phyloP scores from a whole-genome alignment of 1,284 basidiomycete genomes.

The Takashimella koratensis region DNA sequence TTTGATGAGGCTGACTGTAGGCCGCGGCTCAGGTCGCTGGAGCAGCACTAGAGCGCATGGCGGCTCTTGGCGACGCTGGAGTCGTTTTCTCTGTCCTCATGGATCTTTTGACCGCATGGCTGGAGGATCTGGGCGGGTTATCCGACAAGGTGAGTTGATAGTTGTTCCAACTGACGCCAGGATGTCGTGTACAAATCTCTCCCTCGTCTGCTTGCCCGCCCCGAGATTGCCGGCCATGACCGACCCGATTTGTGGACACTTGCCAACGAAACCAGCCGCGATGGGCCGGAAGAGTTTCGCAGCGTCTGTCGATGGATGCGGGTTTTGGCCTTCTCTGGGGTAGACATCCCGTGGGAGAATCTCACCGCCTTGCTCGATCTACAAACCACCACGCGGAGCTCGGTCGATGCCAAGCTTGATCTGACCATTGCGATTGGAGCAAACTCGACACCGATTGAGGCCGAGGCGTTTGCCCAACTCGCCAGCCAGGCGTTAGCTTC shows the following conservation, averaged over 20 bases:
- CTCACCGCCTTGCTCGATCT: constrained; percentile 22
- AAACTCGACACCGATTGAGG: constrained; percentile 24
- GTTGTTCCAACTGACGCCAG: constrained; percentile 9
- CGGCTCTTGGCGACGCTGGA: constrained; percentile 24
- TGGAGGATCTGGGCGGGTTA: constrained; percentile 50
- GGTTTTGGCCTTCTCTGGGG: constrained; percentile 62
- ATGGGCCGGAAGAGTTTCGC: constrained; percentile 53
- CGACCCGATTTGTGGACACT: constrained; percentile 58
- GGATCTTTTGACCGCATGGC: constrained; percentile 62
- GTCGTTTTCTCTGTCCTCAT: constrained; percentile 62
- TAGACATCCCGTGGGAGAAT: constrained; percentile 57
- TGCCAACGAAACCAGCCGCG: constrained; percentile 53
- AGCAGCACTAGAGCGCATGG: constrained; percentile 30
- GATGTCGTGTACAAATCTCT: constrained; percentile 52
- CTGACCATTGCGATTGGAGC: constrained; percentile 30
- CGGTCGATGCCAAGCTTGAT: constrained; percentile 24
- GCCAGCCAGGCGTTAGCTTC: not conserved
- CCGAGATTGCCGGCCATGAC: constrained; percentile 32
- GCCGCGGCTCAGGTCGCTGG: constrained; percentile 26
- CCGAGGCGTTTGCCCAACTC: constrained; percentile 19
- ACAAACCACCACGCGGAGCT: not conserved
- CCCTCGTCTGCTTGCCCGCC: constrained; percentile 54
- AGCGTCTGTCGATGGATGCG: constrained; percentile 62
- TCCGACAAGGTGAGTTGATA: constrained; percentile 20
- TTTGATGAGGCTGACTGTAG: not conserved